Evolutionary conservation across 2,329 filamentous ascomycete genomes (phyloP).

Genomic region (Escovopsis sp.): DNA sequence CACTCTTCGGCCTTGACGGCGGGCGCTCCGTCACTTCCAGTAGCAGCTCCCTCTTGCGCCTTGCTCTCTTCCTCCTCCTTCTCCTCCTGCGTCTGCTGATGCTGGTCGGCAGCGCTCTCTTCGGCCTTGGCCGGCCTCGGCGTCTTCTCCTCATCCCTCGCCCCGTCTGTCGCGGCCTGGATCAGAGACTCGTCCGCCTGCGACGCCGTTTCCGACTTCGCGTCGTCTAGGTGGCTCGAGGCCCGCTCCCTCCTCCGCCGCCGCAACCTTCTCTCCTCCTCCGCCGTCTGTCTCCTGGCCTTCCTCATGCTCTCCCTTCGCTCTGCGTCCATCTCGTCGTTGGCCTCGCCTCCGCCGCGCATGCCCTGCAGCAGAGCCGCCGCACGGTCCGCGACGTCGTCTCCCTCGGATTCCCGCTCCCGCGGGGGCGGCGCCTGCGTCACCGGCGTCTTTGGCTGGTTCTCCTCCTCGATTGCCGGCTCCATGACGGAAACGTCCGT

Average conservation of each 20-base stretch:
- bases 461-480: conserved; percentile 30
- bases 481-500: conserved; percentile 19
- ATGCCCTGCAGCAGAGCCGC: conserved; percentile 74
- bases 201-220: conserved; percentile 10
- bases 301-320: conserved; percentile 46
- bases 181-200: conserved; percentile 5
- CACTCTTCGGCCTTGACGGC: background rate
- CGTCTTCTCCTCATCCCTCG: conserved; percentile 5
- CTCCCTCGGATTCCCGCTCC: conserved; percentile 24
- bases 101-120: background rate
- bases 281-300: conserved; percentile 53
- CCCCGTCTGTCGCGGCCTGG: conserved; percentile 3
- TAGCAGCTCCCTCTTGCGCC: background rate
- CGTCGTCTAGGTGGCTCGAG: conserved; percentile 17
- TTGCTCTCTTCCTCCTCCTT: background rate
- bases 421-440: conserved; percentile 34
- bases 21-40: conserved; percentile 1
- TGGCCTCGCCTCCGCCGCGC: conserved; percentile 49
- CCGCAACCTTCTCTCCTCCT: conserved; percentile 57
- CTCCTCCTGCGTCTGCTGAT: background rate
- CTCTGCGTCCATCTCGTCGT: conserved; percentile 32
- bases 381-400: conserved; percentile 75
- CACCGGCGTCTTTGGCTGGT: conserved; percentile 13
- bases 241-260: conserved; percentile 51
- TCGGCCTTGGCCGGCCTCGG: background rate